Evolutionary conservation across 495 filamentous ascomycete species (phyloP).

Genomic region (Emericellopsis terricola): DNA sequence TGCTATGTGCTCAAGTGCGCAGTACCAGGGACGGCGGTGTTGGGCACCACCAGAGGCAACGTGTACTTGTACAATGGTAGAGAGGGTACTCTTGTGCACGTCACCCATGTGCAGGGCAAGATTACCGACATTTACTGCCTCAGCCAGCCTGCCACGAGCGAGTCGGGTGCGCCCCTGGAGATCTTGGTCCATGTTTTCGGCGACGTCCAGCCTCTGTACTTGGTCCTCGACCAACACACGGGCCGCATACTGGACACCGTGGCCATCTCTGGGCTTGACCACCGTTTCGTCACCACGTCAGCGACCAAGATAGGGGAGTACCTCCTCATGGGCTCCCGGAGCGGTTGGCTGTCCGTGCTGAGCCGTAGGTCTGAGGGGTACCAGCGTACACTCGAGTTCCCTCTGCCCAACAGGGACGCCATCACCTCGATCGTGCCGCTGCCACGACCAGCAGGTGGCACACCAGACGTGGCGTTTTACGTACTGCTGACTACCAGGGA

Average conservation of each 20-base stretch:
- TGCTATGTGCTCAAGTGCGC: slow-evolving; percentile 26
- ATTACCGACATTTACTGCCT: slow-evolving; percentile 27
- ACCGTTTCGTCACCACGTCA: slow-evolving; percentile 1
- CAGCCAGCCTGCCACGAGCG: slow-evolving; percentile 2
- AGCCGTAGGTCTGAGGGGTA: too few species aligned
- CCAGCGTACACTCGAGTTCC: too few species aligned
- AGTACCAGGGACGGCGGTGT: slow-evolving; percentile 17
- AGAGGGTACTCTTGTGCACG: slow-evolving; percentile 6
- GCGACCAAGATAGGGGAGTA: background rate
- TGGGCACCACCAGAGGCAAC: slow-evolving; percentile 35
- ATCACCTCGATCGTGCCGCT: slow-evolving; percentile 44
- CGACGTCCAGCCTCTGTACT: slow-evolving; percentile 5
- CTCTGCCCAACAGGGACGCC: slow-evolving; percentile 30
- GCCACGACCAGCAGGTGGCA: slow-evolving; percentile 7
- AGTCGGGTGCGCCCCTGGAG: slow-evolving; percentile 3
- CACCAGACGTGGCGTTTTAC: slow-evolving; percentile 9
- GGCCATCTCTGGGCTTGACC: background rate
- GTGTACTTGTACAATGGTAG: slow-evolving; percentile 26
- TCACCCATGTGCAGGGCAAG: slow-evolving; percentile 26
- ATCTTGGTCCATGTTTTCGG: slow-evolving; percentile 10
- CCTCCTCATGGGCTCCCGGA: slow-evolving; percentile 1
- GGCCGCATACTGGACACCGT: background rate
- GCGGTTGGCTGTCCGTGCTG: slow-evolving; percentile 5
- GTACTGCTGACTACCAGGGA: slow-evolving; percentile 59
- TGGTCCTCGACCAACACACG: background rate